Evolutionary conservation across 129 eudicot genomes (phyloP).

Genomic region (Escallonia rubra): DNA sequence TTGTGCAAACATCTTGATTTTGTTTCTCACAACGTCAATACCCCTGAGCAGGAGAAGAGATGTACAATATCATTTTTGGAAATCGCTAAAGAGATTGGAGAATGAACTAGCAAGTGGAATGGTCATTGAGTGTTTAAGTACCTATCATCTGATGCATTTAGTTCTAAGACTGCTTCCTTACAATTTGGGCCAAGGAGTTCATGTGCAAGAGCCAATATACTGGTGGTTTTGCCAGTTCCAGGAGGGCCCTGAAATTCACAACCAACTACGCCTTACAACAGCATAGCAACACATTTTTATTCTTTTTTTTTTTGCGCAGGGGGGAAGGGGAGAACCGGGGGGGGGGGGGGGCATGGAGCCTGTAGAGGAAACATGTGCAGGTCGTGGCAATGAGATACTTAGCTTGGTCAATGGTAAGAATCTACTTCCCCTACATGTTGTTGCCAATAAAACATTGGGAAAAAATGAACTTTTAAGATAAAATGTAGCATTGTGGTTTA

Average conservation of each 20-base stretch:
- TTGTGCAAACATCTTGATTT: slow-evolving; percentile 99
- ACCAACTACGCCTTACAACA: slow-evolving; percentile 1
- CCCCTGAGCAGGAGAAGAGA: slow-evolving; percentile 40
- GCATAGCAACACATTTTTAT: background rate
- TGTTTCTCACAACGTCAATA: slow-evolving; percentile 95
- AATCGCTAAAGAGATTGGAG: background rate
- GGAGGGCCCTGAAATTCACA: slow-evolving; percentile 79
- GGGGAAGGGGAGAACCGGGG: no score
- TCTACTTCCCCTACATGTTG: no score
- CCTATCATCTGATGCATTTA: slow-evolving; percentile 99
- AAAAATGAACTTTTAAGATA: no score
- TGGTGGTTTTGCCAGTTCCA: slow-evolving; percentile 96
- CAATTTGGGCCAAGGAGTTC: slow-evolving; percentile 83
- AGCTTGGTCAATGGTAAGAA: no score
- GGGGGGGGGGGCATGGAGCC: no score
- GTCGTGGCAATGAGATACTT: no score
- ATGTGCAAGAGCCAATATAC: slow-evolving; percentile 96
- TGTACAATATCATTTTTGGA: background rate
- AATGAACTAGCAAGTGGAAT: background rate
- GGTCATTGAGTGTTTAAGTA: slow-evolving; percentile 9
- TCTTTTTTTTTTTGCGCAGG: no score
- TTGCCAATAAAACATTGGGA: no score
- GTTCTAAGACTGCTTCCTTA: slow-evolving; percentile 93
- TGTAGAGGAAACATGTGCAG: no score
- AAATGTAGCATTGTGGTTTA: no score